Evolutionary conservation across 2,329 filamentous ascomycete genomes (phyloP), one percentile per base, ranked within the genome.

Genomic region (Aureobasidium mangrovei): DNA sequence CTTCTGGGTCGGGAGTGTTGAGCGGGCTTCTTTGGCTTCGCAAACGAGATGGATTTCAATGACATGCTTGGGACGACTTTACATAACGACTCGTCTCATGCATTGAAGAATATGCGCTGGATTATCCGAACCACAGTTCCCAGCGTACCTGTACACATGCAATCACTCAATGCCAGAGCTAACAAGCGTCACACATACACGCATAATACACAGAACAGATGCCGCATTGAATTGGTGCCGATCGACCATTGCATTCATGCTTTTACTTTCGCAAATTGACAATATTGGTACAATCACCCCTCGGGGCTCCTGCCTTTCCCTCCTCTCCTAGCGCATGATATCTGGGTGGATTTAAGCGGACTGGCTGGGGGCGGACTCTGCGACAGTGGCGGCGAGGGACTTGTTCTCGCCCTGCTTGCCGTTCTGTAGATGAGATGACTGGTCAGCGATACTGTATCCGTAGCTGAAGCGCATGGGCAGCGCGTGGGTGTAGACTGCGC

Each of bases 381-480:
- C 69, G 67, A 81, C 80, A 58, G 77, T 79, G 55, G 72, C 67
- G 57, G 73, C 81, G 62, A 96, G 76, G 70, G 78, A 82, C 81
- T 88, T 87, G 68, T 77, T 63, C 45, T 97, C 91, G 71, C 89
- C 86, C 78, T 94, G 88, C 83, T 95, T 96, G 79, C 93, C 93
- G 77, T 90, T 89, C 93, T 97, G 73, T 72, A 58, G 7, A 4
- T 5, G 10, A 12, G 26, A 5, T 27, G 27, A 2, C 31, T 32
- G 36, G 55, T 60, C 52, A 60, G 58, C 38, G 18, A 42, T 49
- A n/a, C 9, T 43, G 33, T 42, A 33, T 6, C 3, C 2, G 9
- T 47, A 4, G 24, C 27, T 10, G 42, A n/a, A 5, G 41, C 4
- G 4, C 31, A 29, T 4, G 38, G 38, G 10, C 38, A 35, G 10